Evolutionary conservation across 2,329 filamentous ascomycete species (phyloP).

Genomic region (Fusarium palustre): DNA sequence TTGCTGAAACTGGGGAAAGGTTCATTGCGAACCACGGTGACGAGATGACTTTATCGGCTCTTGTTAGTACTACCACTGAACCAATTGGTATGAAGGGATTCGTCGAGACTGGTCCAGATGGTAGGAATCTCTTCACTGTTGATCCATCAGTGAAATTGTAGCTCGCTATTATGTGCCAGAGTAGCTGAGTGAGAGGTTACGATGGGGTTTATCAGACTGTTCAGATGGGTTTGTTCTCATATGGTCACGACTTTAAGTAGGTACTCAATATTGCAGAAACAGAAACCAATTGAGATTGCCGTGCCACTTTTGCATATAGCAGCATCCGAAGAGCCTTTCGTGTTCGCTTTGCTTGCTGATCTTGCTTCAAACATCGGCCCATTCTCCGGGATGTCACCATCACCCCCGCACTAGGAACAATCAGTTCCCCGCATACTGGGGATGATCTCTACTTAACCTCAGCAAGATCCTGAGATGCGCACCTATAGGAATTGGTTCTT

Average conservation of each 20-base stretch:
- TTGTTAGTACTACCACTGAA: constrained; percentile 26
- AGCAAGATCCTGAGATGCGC: background rate
- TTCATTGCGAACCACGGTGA: constrained; percentile 49
- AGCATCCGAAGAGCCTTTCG: background rate
- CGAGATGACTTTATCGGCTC: constrained; percentile 24
- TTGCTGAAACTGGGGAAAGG: constrained; percentile 36
- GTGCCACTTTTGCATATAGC: background rate
- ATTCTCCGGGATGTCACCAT: background rate
- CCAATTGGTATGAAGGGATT: constrained; percentile 33
- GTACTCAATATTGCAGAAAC: background rate
- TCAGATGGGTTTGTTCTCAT: background rate
- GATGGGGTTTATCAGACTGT: accelerated
- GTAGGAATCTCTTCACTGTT: constrained; percentile 4
- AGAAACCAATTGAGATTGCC: accelerated
- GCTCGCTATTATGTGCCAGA: background rate
- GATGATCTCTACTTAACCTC: background rate
- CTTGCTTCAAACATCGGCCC: background rate
- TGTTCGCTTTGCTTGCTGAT: background rate
- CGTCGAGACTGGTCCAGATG: background rate
- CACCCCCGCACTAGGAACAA: background rate
- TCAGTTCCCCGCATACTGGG: background rate
- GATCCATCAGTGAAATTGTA: constrained; percentile 3
- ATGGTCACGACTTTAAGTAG: background rate
- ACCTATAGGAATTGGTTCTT: background rate
- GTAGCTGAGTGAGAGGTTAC: accelerated